A percentile compares a stretch with the other conserved stretches of the same genome.
Evolutionary conservation across 2,329 filamentous ascomycete genomes (phyloP).

Genomic region (Cladosporium austrohemisphaericum): DNA sequence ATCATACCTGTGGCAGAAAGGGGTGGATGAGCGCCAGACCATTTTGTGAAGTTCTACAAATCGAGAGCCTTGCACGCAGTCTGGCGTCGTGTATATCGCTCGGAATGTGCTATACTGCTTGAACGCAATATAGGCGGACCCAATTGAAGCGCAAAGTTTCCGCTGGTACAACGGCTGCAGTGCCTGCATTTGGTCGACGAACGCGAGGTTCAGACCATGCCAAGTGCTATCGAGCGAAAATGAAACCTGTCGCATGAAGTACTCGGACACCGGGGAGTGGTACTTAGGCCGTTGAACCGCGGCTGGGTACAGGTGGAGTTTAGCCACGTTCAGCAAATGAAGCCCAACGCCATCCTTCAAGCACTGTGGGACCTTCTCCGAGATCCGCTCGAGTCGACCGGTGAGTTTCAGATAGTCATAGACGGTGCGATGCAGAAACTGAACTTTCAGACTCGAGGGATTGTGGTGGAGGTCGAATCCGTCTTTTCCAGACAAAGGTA

Average conservation of each 20-base stretch:
- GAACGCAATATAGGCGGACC: not conserved
- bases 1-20: too few relatives aligned
- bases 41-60: too few relatives aligned
- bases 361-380: not conserved
- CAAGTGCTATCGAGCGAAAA: not conserved
- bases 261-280: too few relatives aligned
- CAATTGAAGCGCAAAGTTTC: not conserved
- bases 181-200: not conserved
- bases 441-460: not conserved
- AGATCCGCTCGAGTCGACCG: not conserved
- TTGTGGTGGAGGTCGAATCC: not conserved
- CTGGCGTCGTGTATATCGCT: too few relatives aligned
- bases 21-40: too few relatives aligned
- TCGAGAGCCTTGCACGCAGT: too few relatives aligned
- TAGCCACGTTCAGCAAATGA: not conserved
- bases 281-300: too few relatives aligned
- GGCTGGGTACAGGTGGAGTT: too few relatives aligned
- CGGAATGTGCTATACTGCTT: not conserved
- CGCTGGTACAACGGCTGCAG: not conserved
- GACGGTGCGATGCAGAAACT: not conserved
- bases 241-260: not conserved
- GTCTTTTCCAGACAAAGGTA: not conserved
- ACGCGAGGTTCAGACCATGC: not conserved
- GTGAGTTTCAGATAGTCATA: not conserved
- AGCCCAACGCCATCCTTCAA: not conserved